A percentile compares a stretch with the other conserved stretches of the same genome.
phyloP scores from a whole-genome alignment of 2,329 filamentous ascomycete genomes.

The Fusarium kyushuense region DNA sequence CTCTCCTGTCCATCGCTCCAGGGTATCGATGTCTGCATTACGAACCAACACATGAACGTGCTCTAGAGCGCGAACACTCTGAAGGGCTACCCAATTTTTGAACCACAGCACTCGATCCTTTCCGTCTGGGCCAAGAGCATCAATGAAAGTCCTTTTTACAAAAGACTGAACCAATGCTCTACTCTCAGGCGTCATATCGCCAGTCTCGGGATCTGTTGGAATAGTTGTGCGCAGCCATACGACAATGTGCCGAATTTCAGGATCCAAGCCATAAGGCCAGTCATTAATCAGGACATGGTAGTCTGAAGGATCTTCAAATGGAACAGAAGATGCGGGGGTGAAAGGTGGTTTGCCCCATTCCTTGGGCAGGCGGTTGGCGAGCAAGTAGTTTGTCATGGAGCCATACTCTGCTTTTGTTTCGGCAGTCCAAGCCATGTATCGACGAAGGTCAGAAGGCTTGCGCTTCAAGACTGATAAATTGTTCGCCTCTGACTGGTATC shows the following conservation, averaged over 20 bases:
- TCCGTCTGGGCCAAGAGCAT: slow-evolving; percentile 64
- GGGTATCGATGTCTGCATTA: slow-evolving; percentile 63
- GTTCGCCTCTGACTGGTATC: slow-evolving; percentile 59
- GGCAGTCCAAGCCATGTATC: slow-evolving; percentile 82
- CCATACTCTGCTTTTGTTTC: slow-evolving; percentile 79
- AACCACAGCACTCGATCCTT: slow-evolving; percentile 79
- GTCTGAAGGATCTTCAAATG: slow-evolving; percentile 67
- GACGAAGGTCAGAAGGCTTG: slow-evolving; percentile 81
- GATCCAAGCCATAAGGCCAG: slow-evolving; percentile 87
- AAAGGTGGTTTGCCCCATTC: slow-evolving; percentile 74
- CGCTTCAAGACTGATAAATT: slow-evolving; percentile 81
- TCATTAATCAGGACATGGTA: slow-evolving; percentile 85
- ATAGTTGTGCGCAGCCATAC: slow-evolving; percentile 91
- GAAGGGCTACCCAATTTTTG: slow-evolving; percentile 91
- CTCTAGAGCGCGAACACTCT: slow-evolving; percentile 88
- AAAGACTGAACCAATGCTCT: slow-evolving; percentile 74
- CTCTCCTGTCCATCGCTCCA: slow-evolving; percentile 67
- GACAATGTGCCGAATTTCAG: slow-evolving; percentile 81
- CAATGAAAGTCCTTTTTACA: slow-evolving; percentile 75
- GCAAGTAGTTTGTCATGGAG: slow-evolving; percentile 82
- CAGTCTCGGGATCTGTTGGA: slow-evolving; percentile 75
- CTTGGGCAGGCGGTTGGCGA: slow-evolving; percentile 75
- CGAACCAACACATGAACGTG: slow-evolving; percentile 85
- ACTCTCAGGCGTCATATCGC: slow-evolving; percentile 78
- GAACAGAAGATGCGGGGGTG: slow-evolving; percentile 60